Percentiles rank a stretch among this genome's conserved stretches.
phyloP scores from a whole-genome alignment of 148 eudicot genomes.

The Oxyria digyna region DNA sequence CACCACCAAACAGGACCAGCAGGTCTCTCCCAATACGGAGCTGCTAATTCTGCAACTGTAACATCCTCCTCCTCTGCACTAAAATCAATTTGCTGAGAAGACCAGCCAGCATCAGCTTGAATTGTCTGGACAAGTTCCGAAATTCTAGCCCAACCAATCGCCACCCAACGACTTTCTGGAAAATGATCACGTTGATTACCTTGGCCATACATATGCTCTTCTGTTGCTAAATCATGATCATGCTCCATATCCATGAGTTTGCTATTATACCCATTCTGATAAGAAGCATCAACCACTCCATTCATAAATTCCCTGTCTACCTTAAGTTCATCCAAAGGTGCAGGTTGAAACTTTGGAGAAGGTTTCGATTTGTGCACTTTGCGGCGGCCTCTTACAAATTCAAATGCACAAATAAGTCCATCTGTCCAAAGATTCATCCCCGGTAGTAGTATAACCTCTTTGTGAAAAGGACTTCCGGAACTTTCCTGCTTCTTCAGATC shows the following conservation, averaged over 20 bases:
- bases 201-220: conserved; percentile 19
- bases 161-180: conserved; percentile 64
- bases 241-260: conserved; percentile 22
- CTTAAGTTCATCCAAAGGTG: conserved; percentile 23
- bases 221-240: conserved; percentile 17
- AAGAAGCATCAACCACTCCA: conserved; percentile 17
- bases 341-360: conserved; percentile 19
- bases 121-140: conserved; percentile 62
- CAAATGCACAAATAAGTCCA: conserved; percentile 91
- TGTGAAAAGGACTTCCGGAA: conserved; percentile 24
- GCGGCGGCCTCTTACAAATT: conserved; percentile 45
- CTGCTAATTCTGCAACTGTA: conserved; percentile 83
- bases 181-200: conserved; percentile 22
- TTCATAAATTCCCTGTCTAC: conserved; percentile 20
- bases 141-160: conserved; percentile 89
- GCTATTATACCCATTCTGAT: conserved; percentile 21
- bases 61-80: conserved; percentile 64
- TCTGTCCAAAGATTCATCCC: conserved; percentile 72
- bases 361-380: conserved; percentile 30
- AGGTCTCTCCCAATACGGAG: conserved; percentile 91
- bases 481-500: conserved; percentile 25
- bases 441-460: conserved; percentile 37
- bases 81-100: conserved; percentile 42
- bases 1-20: conserved; percentile 99
- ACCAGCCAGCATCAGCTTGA: conserved; percentile 57